Evolutionary conservation across 805 yeast genomes (phyloP), one percentile per base, ranked within the genome.

Genomic region (Pichia kluyveri): DNA sequence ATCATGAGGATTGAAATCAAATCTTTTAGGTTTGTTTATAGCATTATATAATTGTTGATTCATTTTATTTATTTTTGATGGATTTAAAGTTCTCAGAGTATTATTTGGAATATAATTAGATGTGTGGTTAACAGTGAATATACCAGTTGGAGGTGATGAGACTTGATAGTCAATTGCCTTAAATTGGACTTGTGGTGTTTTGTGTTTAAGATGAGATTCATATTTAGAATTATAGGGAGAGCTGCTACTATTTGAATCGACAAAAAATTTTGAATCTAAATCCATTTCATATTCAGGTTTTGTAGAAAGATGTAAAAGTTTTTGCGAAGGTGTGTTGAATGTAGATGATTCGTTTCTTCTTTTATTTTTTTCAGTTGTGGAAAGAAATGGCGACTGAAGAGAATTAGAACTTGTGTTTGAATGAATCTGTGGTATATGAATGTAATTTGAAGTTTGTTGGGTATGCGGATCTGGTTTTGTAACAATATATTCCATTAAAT

Each of bases 121-220:
- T 2, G 26, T 8, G 23, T 36, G 42, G 8, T 36, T 8, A 4
- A 23, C 36, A 11, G 28, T 41, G n/a, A 48, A 48, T 1, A 43
- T 43, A 14, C 51, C 51, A 8, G 48, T 27, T 10, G 47, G 42
- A 7, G 51, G 51, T 37, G 51, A 45, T 12, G 51, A 48, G 5
- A 37, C 36, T 34, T 44, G 42, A 42, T 26, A 43, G 4, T 40
- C 38, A 5, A 28, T 10, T 3, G 15, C 9, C 12, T 38, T 46
- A 28, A 41, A 32, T 27, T n/a, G 32, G n/a, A 9, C 26, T 40
- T 40, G 19, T 27, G 14, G 23, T 17, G 32, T 26, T 40, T 40
- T 17, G 32, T 11, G 8, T 42, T 17, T 36, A 34, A 6, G 41
- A 38, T 11, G 45, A 2, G 37, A 8, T 3, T 32, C 37, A 15